Evolutionary conservation across 257 asterid genomes (phyloP), one percentile per base, ranked within the genome.

Genomic region (Anisodus acutangulus): DNA sequence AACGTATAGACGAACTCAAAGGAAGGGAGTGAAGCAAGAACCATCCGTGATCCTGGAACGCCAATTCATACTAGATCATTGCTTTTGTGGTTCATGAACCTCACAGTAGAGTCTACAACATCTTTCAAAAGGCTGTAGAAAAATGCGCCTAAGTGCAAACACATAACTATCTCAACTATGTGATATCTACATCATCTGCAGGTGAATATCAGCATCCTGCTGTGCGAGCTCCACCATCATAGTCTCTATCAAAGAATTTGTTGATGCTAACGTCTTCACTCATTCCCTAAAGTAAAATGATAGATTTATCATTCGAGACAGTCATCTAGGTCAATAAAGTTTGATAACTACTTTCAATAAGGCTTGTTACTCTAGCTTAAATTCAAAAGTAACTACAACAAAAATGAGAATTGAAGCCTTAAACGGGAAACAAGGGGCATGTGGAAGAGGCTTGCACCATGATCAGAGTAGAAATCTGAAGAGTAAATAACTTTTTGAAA

Each of bases 181-280:
- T 17, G 64, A 53, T 26, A 78, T 78, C 80, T 88, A 87, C 72
- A 88, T 80, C 96, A 93, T 93, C 88, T 95, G 98, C 82, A 78
- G 94, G 88, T 94, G 98, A 79, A 92, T 90, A 91, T 95, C 98
- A 4, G 98, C 97, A 78, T 93, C 97, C 90, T 94, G 98, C 80
- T 92, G 97, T 31, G 99, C 99, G 55, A 95, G 95, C 88, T 95
- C 98, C 76, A 90, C 97, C 86, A 95, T 93, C 99, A 95, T 95
- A 12, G 98, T 98, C 87, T 95, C 99, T n/a, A 3, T 95, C 99
- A 15, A 95, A 95, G 89, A 94, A 95, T 85, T 95, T 95, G 85
- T 93, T 94, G 80, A 94, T 94, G 91, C 94, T 91, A 45, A 94
- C 99, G 70, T 94, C 99, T 85, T 95, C 99, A 0, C 98, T 94